phyloP scores from a whole-genome alignment of 1,139 yeast genomes.

The Ogataea hybrid region DNA sequence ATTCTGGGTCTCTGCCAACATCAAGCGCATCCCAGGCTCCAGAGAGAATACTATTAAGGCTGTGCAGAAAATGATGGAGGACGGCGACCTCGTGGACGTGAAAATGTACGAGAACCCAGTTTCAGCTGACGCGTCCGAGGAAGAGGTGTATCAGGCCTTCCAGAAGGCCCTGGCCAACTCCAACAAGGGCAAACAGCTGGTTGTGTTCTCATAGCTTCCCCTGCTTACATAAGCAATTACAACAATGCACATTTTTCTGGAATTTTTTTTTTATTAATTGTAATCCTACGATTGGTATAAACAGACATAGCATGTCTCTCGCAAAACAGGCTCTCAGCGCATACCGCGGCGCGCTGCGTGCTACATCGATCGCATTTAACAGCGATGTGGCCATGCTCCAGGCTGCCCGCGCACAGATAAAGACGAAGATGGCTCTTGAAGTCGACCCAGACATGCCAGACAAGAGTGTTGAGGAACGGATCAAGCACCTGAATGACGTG shows the following conservation, averaged over 20 bases:
- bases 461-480: slow-evolving; percentile 48
- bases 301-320: slow-evolving; percentile 19
- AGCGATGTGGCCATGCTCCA: slow-evolving; percentile 50
- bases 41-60: too few relatives aligned
- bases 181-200: too few relatives aligned
- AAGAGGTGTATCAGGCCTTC: too few relatives aligned
- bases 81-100: too few relatives aligned
- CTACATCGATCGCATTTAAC: slow-evolving; percentile 66
- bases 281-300: background rate
- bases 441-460: slow-evolving; percentile 47
- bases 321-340: slow-evolving; percentile 40
- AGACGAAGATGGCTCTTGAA: slow-evolving; percentile 32
- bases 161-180: too few relatives aligned
- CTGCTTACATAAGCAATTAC: too few relatives aligned
- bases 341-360: slow-evolving; percentile 64
- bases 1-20: slow-evolving; percentile 88
- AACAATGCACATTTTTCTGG: too few relatives aligned
- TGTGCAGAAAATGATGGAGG: too few relatives aligned
- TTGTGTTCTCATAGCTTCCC: too few relatives aligned
- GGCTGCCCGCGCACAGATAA: slow-evolving; percentile 68
- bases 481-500: slow-evolving; percentile 65
- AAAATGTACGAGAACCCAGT: too few relatives aligned
- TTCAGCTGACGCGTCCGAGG: too few relatives aligned
- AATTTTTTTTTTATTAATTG: too few relatives aligned
- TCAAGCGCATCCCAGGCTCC: slow-evolving; percentile 62